Evolutionary conservation across 2,329 filamentous ascomycete genomes (phyloP), one percentile per base, ranked within the genome.

Genomic region (Intubia oerlemansii): DNA sequence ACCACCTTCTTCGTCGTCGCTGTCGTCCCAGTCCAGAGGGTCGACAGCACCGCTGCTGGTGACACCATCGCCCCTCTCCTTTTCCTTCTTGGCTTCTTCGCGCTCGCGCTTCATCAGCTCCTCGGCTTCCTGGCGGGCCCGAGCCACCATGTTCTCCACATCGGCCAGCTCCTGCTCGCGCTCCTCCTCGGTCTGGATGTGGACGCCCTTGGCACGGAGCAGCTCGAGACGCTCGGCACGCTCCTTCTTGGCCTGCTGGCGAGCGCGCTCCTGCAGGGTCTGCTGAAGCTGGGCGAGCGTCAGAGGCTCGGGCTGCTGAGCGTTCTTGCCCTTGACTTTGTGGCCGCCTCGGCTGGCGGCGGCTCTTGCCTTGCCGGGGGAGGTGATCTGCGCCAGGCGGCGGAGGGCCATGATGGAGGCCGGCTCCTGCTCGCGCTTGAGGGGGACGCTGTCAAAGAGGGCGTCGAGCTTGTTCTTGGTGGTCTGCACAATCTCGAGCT

Each of bases 71-170:
- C 66, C 42, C 9, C 49, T 54, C 42, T 50, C 57, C 41, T 44
- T 60, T 30, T 69, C 62, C 42, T 70, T 68, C 51, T 78, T 85
- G 1, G 68, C 69, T 25, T 67, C 70, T 17, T 66, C 73, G 37
- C 70, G 70, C 51, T 98, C 88, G 27, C 69, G 59, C 41, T 75
- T 68, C 49, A 73, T 75, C 28, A 95, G 71, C 39, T 76, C 71
- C 25, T 77, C 66, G 2, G 74, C 84, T 44, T 95, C 80, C 35
- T 70, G 61, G 32, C 82, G 64, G 13, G 84, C 85, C 41, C 74
- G 82, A 27, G 85, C 75, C 16, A 95, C 66, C 34, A 95, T 64
- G 42, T 93, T 76, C 40, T 95, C 88, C 10, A 92, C 69, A 34
- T 84, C 70, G 32, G 77, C 70, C 47, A 81, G 68, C 45, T 91